Percentiles rank a stretch among this genome's conserved stretches.
These are phyloP conservation scores for Yarrowia sp. DNA, from an alignment of 805 yeast species.

Conservation along the genomic window DNA sequence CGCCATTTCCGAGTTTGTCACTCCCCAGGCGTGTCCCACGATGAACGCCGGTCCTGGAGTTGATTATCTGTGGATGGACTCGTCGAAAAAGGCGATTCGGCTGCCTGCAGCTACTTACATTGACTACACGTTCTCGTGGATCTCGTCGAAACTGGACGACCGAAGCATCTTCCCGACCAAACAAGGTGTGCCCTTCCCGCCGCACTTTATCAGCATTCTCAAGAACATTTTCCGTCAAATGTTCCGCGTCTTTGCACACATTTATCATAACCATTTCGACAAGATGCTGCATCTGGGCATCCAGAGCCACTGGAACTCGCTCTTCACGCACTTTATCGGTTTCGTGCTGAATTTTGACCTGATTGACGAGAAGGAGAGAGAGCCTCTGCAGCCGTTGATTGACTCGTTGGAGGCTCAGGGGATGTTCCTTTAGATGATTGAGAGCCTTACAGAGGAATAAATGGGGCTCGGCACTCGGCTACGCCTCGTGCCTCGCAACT, in stretches of 20 bases:
- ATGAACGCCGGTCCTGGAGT: constrained; percentile 96
- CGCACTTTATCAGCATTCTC: constrained; percentile 74
- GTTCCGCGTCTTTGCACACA: constrained; percentile 93
- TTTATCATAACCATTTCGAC: constrained; percentile 92
- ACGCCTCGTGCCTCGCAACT: too few species aligned
- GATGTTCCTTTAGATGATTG: background rate
- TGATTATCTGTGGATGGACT: constrained; percentile 87
- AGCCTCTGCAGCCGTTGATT: constrained; percentile 73
- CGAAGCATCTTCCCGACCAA: constrained; percentile 89
- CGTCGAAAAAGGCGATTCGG: constrained; percentile 73
- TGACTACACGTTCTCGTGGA: constrained; percentile 89
- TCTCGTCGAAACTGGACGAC: constrained; percentile 81
- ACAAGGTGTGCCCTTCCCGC: constrained; percentile 84
- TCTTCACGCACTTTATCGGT: constrained; percentile 90
- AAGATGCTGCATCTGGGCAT: constrained; percentile 84
- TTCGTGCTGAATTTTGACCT: constrained; percentile 81
- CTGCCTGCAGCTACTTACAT: constrained; percentile 92
- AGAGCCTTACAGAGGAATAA: too few species aligned
- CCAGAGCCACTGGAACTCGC: constrained; percentile 98
- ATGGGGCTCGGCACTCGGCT: too few species aligned
- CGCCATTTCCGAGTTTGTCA: constrained; percentile 84
- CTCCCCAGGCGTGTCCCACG: constrained; percentile 83
- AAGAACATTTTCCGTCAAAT: constrained; percentile 86
- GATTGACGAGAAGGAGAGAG: constrained; percentile 74
- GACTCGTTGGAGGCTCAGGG: constrained; percentile 83